Conservation (phyloP, 306 rosid genomes). For the Chamaecrista fasciculata region DNA sequence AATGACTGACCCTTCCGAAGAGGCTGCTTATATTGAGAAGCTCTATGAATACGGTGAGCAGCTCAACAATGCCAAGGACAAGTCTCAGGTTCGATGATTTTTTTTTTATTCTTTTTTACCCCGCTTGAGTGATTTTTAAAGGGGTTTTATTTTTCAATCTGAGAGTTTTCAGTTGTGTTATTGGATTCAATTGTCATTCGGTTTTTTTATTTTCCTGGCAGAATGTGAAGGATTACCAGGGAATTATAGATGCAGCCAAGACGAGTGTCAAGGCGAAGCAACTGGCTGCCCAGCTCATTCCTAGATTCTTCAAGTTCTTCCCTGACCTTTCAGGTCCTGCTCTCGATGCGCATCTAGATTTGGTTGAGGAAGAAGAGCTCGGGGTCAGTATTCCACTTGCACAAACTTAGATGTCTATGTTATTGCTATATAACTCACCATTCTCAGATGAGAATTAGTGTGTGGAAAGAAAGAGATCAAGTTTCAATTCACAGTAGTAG, state of each 20-base stretch:
- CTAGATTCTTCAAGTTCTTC: conserved; percentile 87
- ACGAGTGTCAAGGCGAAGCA: conserved; percentile 91
- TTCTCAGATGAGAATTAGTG: conserved; percentile 16
- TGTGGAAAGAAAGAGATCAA: neutral
- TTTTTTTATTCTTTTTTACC: neutral
- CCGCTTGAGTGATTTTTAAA: too few relatives aligned
- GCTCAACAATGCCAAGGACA: conserved; percentile 83
- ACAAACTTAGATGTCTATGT: neutral
- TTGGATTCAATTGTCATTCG: conserved; percentile 24
- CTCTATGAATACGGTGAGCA: conserved; percentile 93
- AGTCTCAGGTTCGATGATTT: conserved; percentile 63
- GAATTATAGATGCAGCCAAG: conserved; percentile 83
- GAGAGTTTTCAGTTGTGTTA: neutral
- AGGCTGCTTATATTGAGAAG: conserved; percentile 71
- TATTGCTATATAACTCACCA: neutral
- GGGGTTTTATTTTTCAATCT: conserved; percentile 26
- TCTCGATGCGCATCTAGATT: conserved; percentile 74
- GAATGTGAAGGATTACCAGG: conserved; percentile 78
- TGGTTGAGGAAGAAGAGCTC: conserved; percentile 92
- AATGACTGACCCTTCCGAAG: conserved; percentile 74
- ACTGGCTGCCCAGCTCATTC: conserved; percentile 92
- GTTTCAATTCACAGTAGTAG: neutral
- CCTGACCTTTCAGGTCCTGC: conserved; percentile 80
- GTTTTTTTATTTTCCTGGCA: too few relatives aligned
- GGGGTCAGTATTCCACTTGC: conserved; percentile 57